Base-by-base conservation (phyloP, 164 flowering plant genomes). In the Umbilicus rupestris region DNA sequence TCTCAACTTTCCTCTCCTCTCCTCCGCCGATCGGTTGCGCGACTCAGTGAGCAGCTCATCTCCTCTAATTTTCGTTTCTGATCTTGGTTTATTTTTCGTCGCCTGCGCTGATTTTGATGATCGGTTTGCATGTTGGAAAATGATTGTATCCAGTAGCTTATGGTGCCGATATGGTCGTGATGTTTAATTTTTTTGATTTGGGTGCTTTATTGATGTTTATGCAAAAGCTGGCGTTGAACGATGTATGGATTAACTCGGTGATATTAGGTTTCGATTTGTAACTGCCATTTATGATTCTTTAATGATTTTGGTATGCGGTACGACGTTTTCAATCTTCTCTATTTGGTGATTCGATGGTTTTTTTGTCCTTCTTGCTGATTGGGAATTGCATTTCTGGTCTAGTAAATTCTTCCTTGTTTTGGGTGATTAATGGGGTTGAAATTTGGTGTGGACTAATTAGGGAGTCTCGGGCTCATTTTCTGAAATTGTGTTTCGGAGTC, bases 1-100 rank as follows among this genome's bases (percentile, higher is more conserved):
- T 26, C 22, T 60, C 73, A 47, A 49, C 69, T 60, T 71, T 60
- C 66, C 67, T 62, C 49, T 66, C 45, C 9, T 50, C 39, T 24
- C n/a, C 6, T 49, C 42, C 6, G 59, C 68, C 62, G 55, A 12
- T 62, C 26, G 45, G 46, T 4, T 33, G 0, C 30, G 50, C 31
- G 15, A 17, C 22, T 35, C 35, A 45, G 69, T 66, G 62, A 66
- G 69, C 17, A 1, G 14, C 7, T 33, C 35, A 17, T 3, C 20
- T 17, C 30, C 14, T 2, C 1, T 35, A 6, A 11, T 64, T 28
- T 12, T 65, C 47, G 14, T 15, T 26, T 9, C 9, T 41, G n/a
- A 64, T 39, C 41, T 41, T 26, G 3, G 22, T n/a, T 35, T 35
- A 35, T 5, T 35, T 24, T 17, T 46, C 45, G 15, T 45, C 17